Evolutionary conservation across 2,329 filamentous ascomycete species (phyloP).

Genomic region (Botrytis pseudocinerea): DNA sequence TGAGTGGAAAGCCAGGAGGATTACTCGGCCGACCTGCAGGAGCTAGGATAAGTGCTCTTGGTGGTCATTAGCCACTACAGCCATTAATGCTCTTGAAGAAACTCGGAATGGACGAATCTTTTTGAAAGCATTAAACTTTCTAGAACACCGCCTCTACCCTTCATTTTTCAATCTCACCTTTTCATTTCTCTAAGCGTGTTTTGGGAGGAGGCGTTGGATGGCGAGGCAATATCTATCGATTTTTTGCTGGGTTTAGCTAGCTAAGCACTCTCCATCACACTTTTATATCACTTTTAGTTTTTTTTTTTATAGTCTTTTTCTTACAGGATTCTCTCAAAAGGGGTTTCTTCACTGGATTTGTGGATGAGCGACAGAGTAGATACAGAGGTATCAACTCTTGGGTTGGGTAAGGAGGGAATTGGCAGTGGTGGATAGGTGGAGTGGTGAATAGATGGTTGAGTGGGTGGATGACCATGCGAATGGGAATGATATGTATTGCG

Average conservation of each 20-base stretch:
- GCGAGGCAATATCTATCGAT: conserved; percentile 7
- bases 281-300: conserved; percentile 11
- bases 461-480: not conserved
- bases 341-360: conserved; percentile 2
- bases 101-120: conserved; percentile 11
- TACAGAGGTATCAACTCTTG: not conserved
- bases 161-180: not conserved
- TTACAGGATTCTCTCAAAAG: not conserved
- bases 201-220: not conserved
- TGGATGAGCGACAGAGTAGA: not conserved
- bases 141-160: not conserved
- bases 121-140: conserved; percentile 12
- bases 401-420: not conserved
- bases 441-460: not conserved
- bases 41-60: conserved; percentile 64
- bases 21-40: conserved; percentile 63
- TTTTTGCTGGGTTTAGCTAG: conserved; percentile 16
- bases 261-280: conserved; percentile 7
- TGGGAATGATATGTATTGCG: conserved; percentile 9
- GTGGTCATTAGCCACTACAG: conserved; percentile 40
- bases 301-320: not conserved
- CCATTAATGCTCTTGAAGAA: conserved; percentile 17
- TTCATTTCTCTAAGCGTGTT: not conserved
- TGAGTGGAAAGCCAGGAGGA: conserved; percentile 54
- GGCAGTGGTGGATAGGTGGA: not conserved